Conservation (phyloP, 495 filamentous ascomycete genomes). For the Tuber borchii region DNA sequence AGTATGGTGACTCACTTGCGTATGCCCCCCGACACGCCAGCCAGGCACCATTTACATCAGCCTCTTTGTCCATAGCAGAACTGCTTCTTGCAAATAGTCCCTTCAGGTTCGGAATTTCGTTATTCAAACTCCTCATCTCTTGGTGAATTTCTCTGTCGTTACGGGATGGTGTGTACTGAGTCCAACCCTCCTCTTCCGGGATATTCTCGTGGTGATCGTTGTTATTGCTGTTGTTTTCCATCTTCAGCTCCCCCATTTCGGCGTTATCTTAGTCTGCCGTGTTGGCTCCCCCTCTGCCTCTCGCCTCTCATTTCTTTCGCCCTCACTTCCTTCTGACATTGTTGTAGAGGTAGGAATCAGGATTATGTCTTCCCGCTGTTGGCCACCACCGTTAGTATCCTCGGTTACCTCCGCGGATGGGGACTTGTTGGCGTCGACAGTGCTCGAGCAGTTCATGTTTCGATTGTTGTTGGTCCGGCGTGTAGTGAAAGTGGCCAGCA, state of each 20-base stretch:
- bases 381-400: slow-evolving; percentile 3
- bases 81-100: slow-evolving; percentile 29
- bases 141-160: slow-evolving; percentile 12
- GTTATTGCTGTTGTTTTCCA: slow-evolving; percentile 5
- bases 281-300: not conserved
- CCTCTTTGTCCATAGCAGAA: slow-evolving; percentile 24
- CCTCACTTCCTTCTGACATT: slow-evolving; percentile 27
- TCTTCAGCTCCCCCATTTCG: not conserved
- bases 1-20: too few species aligned
- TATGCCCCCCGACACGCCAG: too few species aligned
- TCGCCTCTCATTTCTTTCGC: slow-evolving; percentile 2
- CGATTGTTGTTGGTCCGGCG: not conserved
- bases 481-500: not conserved
- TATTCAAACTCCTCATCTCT: slow-evolving; percentile 38
- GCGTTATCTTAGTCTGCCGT: not conserved
- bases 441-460: slow-evolving; percentile 8
- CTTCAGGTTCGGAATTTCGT: slow-evolving; percentile 36
- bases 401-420: slow-evolving; percentile 20
- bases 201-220: not conserved
- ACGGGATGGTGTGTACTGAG: slow-evolving; percentile 2
- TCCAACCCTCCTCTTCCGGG: not conserved
- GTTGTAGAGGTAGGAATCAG: slow-evolving; percentile 31
- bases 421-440: slow-evolving; percentile 22
- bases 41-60: slow-evolving; percentile 37
- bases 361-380: slow-evolving; percentile 23